Evolutionary conservation across 2,329 filamentous ascomycete species (phyloP), one percentile per base, ranked within the genome.

Genomic region (Colletotrichum filicis): DNA sequence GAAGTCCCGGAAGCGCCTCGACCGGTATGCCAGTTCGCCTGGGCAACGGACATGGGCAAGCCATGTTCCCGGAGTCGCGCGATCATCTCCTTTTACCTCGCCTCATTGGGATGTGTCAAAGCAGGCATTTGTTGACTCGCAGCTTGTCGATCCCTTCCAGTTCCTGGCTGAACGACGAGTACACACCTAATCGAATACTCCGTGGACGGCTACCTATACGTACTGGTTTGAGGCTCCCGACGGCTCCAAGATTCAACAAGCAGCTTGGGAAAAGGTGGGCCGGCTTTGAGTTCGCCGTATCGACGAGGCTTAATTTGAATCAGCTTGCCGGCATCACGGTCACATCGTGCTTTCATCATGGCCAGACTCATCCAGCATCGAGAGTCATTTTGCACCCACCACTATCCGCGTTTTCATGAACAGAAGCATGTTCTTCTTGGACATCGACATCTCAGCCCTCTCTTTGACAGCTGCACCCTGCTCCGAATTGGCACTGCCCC

Each of bases 91-190:
- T 52, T 37, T 30, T 24, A 16, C 24, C 35, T 32, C 28, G 26
- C 35, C 35, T 32, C 37, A 57, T 68, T 68, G 37, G 11, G 60
- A 42, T 58, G 16, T 61, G 49, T 19, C 9, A 35, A 22, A 4
- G 4, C 12, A 37, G 7, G 5, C 52, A 28, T 5, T 19, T 7
- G 42, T 11, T 22, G n/a, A 49, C 60, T 60, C 56, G 64, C 59
- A 60, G 9, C 56, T 5, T 28, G 60, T 11, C 46, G 60, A 69
- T 73, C 70, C 26, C 12, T 70, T 70, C 70, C 66, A 56, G 59
- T 73, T 73, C 59, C 59, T 73, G 70, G 49, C 64, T 26, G 26
- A 26, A 26, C 26, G 26, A 46, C 19, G 37, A 19, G 32, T 35
- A 12, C 30, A 35, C 32, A 35, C 32, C 12, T 12, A 35, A 12